Evolutionary conservation across 2,329 filamentous ascomycete species (phyloP).

Genomic region (Paraphoma sp.): DNA sequence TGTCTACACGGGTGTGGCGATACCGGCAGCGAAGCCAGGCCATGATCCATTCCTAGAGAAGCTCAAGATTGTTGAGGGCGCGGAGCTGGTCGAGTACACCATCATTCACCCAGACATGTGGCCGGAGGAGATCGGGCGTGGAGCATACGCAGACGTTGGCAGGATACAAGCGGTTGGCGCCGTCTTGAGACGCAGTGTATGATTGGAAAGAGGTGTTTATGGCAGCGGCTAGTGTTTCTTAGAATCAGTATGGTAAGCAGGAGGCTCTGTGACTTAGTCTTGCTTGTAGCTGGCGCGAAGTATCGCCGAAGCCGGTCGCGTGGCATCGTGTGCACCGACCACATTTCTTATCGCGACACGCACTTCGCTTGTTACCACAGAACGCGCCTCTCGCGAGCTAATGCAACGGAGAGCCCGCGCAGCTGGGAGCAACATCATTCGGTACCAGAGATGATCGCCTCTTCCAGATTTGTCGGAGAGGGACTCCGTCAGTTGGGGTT

Average conservation of each 20-base stretch:
- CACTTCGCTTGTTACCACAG: not conserved
- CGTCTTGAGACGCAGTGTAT: slow-evolving; percentile 13
- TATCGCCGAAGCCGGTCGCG: not conserved
- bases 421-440: not conserved
- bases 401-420: not conserved
- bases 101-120: slow-evolving; percentile 33
- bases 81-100: slow-evolving; percentile 22
- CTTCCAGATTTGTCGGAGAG: not conserved
- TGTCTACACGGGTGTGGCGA: slow-evolving; percentile 30
- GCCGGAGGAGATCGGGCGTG: slow-evolving; percentile 31
- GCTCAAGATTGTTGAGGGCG: slow-evolving; percentile 17
- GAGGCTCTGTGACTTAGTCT: too few species aligned
- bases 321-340: not conserved
- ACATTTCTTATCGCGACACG: not conserved
- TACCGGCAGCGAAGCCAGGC: slow-evolving; percentile 20
- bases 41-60: slow-evolving; percentile 26
- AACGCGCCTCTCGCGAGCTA: not conserved
- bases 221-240: too few species aligned
- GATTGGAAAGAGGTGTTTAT: not conserved
- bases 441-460: not conserved
- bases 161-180: slow-evolving; percentile 33
- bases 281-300: too few species aligned
- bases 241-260: too few species aligned
- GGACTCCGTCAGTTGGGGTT: not conserved
- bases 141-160: slow-evolving; percentile 29